Percentiles rank a stretch among this genome's conserved stretches.
phyloP scores from a whole-genome alignment of 139 green algal genomes.

The Chlamydomonas sp. region DNA sequence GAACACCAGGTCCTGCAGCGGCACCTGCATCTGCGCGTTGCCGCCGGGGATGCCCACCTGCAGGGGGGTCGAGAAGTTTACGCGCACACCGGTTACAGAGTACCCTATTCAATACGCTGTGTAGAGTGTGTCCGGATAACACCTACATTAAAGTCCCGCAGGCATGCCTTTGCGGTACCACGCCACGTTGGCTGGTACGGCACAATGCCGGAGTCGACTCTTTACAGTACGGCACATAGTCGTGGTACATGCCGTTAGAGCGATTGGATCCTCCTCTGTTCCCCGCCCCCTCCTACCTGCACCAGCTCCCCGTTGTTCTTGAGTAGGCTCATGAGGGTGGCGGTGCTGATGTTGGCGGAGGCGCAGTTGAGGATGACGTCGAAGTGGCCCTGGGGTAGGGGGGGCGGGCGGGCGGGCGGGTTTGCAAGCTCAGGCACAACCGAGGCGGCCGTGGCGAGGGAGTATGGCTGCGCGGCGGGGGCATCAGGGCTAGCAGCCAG shows the following conservation, averaged over 20 bases:
- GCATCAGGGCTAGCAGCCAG: background rate
- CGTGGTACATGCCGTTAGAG: no score
- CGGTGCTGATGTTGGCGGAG: constrained; percentile 25
- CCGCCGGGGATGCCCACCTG: constrained; percentile 57
- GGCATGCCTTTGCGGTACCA: no score
- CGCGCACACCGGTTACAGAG: background rate
- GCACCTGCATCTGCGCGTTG: constrained; percentile 20
- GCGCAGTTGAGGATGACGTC: constrained; percentile 57
- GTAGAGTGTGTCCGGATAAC: no score
- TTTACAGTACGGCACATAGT: no score
- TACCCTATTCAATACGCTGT: background rate
- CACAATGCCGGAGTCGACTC: no score
- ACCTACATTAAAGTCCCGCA: no score
- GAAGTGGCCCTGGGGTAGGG: constrained; percentile 9
- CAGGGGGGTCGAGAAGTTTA: background rate
- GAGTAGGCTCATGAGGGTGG: constrained; percentile 45
- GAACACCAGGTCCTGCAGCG: constrained; percentile 54
- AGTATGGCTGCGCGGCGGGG: background rate
- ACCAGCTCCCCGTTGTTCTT: constrained; percentile 46
- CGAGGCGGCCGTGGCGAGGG: background rate
- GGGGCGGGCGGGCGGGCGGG: background rate
- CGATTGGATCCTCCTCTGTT: background rate
- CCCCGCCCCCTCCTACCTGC: constrained; percentile 38
- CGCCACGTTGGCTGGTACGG: no score
- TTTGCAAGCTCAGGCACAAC: background rate